phyloP scores from a whole-genome alignment of 192 early-diverging fungal genomes.

The Coemansia sp. region DNA sequence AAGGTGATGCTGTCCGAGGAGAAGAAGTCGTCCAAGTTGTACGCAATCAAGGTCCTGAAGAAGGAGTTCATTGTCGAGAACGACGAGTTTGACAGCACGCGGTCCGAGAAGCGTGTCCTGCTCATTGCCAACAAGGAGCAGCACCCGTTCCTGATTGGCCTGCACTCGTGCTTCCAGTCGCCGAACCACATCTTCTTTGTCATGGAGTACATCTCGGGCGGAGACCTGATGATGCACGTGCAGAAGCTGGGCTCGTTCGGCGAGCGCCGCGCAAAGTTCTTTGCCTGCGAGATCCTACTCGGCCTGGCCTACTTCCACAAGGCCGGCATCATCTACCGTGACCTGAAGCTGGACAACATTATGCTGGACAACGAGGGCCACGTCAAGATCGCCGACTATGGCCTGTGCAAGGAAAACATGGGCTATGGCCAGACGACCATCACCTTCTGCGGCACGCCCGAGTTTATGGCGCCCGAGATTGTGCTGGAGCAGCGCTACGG shows the following conservation, averaged over 20 bases:
- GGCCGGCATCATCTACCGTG: constrained; percentile 90
- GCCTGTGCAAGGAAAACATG: constrained; percentile 97
- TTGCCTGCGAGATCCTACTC: constrained; percentile 90
- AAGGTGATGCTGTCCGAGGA: constrained; percentile 99
- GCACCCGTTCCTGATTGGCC: constrained; percentile 92
- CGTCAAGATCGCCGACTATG: constrained; percentile 98
- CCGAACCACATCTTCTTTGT: constrained; percentile 95
- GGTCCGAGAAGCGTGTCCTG: constrained; percentile 93
- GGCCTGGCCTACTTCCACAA: constrained; percentile 96
- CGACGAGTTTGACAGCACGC: constrained; percentile 91
- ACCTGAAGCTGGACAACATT: constrained; percentile 97
- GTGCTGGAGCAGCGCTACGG: constrained; percentile 91
- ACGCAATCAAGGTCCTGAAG: constrained; percentile 97
- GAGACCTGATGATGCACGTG: constrained; percentile 98
- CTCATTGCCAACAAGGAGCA: constrained; percentile 83
- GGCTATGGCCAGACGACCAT: constrained; percentile 78
- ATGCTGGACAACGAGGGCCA: constrained; percentile 87
- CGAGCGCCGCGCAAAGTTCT: constrained; percentile 90
- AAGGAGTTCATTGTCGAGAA: constrained; percentile 98
- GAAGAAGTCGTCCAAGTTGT: constrained; percentile 69
- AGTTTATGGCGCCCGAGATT: constrained; percentile 99
- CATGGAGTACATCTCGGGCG: constrained; percentile 96
- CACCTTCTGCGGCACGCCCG: constrained; percentile 97
- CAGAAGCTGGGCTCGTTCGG: constrained; percentile 84
- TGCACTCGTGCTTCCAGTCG: constrained; percentile 97